Evolutionary conservation across 768 basidiomycete genomes (phyloP), one percentile per base, ranked within the genome.

Genomic region (Termitomyces sp.): DNA sequence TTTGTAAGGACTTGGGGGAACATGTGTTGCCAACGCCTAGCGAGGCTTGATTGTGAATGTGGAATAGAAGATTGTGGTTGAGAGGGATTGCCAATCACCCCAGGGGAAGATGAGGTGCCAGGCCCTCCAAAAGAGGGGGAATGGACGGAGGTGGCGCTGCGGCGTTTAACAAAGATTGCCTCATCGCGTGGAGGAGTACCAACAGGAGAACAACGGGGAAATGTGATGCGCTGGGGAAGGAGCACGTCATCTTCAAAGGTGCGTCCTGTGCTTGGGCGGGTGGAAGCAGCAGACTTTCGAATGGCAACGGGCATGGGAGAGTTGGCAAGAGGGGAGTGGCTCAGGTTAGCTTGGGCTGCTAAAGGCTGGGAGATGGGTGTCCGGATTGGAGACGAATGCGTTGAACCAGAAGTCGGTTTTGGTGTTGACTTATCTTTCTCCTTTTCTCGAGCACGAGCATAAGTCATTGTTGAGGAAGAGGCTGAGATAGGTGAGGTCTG

Each of bases 11-110:
- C 83, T 18, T 80, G 79, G 0, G 93, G 87, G 67, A 90, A 88
- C 60, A 89, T 82, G 68, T 96, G 93, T 63, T 95, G 87, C 95
- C 95, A 98, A 20, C 95, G 77, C 46, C 90, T 79, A 2, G 93
- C 92, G n/a, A 94, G 83, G 12, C 85, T 86, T 1, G 84, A 79
- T 61, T 89, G 87, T 0, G 81, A 75, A 58, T 86, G 82, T 0
- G 88, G 80, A 12, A 88, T 77, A 0, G 79, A 71, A 5, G 79
- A 72, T 46, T 79, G 77, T 1, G 85, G 86, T 47, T 83, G 84
- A 0, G 86, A 88, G 0, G 92, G 92, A 61, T 93, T 92, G 36
- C 82, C 75, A 8, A 81, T 75, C 18, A 73, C 66, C 33, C 72
- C 70, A 55, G 73, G 82, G 8, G 83, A 82, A 13, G 82, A 82